Evolutionary conservation across 306 rosid species (phyloP), one percentile per base, ranked within the genome.

Genomic region (Potentilla sterilis): DNA sequence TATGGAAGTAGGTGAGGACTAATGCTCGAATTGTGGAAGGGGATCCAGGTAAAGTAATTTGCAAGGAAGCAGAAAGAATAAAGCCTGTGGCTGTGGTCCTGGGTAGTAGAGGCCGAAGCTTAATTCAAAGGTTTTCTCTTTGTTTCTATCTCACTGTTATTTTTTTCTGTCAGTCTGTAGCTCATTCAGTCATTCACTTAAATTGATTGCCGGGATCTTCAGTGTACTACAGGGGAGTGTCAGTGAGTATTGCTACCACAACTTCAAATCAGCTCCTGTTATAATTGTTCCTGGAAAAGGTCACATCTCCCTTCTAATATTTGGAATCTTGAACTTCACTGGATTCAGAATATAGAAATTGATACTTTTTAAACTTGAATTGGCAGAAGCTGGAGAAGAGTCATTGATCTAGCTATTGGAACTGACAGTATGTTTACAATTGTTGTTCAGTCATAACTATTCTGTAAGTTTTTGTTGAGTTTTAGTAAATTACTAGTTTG

Each of bases 211-310:
- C 76, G 73, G 78, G 47, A 34, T 72, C n/a, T 68, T 75, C 90
- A 94, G 98, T 67, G 95, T 91, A 24, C 70, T 94, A 37, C 91
- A 89, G 13, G 98, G 98, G 75, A 94, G 98, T 69, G 97, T 91
- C 82, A 86, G 95, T 32, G 95, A 88, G 81, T 77, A 91, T 69
- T 90, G 93, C 83, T 81, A 87, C 77, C 97, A 88, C 85, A 76
- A 88, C 78, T 87, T 96, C 78, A 91, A 94, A 84, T 86, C 91
- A 78, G 90, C 96, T 47, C 98, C 97, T 4, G 79, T 91, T 32
- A 81, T 94, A 22, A 85, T 91, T 75, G 98, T 94, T 82, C 98
- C 98, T 19, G 93, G 88, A 9, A 86, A 87, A 86, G 97, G 98
- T 88, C 40, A 28, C 41, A 2, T 65, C 69, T 54, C 11, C 16